A percentile compares a stretch with the other conserved stretches of the same genome.
Evolutionary conservation across 2,329 filamentous ascomycete genomes (phyloP).

Genomic region (Leptographium lundbergii): DNA sequence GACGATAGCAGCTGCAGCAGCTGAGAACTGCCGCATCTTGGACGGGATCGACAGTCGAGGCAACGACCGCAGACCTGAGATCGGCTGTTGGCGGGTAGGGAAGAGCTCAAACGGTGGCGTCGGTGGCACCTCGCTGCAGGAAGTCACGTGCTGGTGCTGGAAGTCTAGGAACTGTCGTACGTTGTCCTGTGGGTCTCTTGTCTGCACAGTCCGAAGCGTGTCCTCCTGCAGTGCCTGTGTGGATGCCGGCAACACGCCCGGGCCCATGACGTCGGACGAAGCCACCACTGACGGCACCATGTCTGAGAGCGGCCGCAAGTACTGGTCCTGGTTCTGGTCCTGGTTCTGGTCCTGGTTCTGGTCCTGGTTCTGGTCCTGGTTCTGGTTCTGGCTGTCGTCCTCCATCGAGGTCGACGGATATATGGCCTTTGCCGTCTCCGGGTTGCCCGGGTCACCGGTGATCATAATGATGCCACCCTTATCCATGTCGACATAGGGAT

Average conservation of each 20-base stretch:
- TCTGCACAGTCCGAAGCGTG: constrained; percentile 54
- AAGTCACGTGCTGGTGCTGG: constrained; percentile 45
- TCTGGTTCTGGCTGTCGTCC: not conserved
- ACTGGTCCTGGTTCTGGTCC: constrained; percentile 24
- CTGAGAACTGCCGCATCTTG: constrained; percentile 13
- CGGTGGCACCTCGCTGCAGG: constrained; percentile 45
- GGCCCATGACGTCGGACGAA: constrained; percentile 80
- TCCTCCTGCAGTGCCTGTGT: constrained; percentile 62
- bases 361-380: not conserved
- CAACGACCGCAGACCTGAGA: constrained; percentile 43
- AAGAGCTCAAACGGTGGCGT: constrained; percentile 59
- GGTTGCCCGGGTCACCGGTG: constrained; percentile 67
- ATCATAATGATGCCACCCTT: constrained; percentile 60
- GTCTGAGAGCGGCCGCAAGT: constrained; percentile 58
- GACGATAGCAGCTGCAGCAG: not conserved
- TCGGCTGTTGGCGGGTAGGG: constrained; percentile 30
- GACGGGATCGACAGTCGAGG: constrained; percentile 50
- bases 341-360: not conserved
- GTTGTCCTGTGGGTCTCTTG: constrained; percentile 78
- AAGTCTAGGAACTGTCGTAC: constrained; percentile 84
- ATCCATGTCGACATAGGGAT: constrained; percentile 52
- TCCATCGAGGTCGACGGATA: constrained; percentile 23
- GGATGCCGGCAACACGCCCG: constrained; percentile 37
- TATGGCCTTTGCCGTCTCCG: constrained; percentile 46
- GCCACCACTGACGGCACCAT: constrained; percentile 72